Percentiles rank a stretch among this genome's conserved stretches.
These are phyloP conservation scores for Pterocarpus santalinus DNA, from an alignment of 306 rosid genomes.

Conservation along the genomic window DNA sequence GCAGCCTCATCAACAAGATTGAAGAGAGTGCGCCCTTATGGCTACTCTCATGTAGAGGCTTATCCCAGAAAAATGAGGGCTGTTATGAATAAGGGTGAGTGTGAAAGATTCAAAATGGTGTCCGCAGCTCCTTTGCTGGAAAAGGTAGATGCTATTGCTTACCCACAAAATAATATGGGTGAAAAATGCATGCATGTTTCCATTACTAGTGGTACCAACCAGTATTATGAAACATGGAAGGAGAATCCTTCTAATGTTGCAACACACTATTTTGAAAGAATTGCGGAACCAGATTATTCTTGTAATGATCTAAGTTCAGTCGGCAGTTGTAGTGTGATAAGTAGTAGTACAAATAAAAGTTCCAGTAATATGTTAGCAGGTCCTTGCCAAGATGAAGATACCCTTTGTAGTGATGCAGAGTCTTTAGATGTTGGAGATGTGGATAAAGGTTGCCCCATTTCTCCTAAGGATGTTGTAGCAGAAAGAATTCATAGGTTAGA, in stretches of 20 bases:
- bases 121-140: slow-evolving; percentile 49
- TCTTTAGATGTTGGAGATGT: slow-evolving; percentile 59
- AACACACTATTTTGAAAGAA: slow-evolving; percentile 59
- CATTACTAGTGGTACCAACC: slow-evolving; percentile 56
- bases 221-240: slow-evolving; percentile 56
- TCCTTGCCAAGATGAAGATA: slow-evolving; percentile 60
- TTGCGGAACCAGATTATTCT: slow-evolving; percentile 56
- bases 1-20: slow-evolving; percentile 53
- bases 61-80: slow-evolving; percentile 66
- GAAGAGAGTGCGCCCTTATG: slow-evolving; percentile 66
- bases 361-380: slow-evolving; percentile 59
- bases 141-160: slow-evolving; percentile 83
- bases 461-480: slow-evolving; percentile 54
- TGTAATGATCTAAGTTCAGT: slow-evolving; percentile 76
- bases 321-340: slow-evolving; percentile 82
- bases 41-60: slow-evolving; percentile 49
- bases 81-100: slow-evolving; percentile 52
- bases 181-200: slow-evolving; percentile 67
- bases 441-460: slow-evolving; percentile 53
- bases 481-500: slow-evolving; percentile 76
- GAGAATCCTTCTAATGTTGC: slow-evolving; percentile 47
- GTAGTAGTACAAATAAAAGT: slow-evolving; percentile 52
- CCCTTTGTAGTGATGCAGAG: slow-evolving; percentile 71
- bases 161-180: slow-evolving; percentile 70
- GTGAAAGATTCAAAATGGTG: slow-evolving; percentile 42